These are phyloP conservation scores for Flaveria floridana DNA, from an alignment of 140 eudicot species.

Conservation along the genomic window DNA sequence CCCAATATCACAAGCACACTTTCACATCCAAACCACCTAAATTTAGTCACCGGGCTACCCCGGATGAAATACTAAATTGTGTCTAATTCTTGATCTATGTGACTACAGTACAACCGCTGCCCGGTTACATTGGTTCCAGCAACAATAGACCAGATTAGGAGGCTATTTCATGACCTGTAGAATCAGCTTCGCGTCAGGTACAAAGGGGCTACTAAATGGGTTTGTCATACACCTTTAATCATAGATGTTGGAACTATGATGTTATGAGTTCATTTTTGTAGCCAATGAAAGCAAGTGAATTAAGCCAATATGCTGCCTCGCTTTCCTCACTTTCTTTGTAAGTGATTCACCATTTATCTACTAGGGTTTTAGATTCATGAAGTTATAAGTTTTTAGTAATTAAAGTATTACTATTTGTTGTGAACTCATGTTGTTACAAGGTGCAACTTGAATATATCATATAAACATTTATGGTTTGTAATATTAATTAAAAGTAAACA, in stretches of 20 bases:
- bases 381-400: slow-evolving; percentile 11
- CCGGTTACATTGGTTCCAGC: slow-evolving; percentile 87
- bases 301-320: slow-evolving; percentile 10
- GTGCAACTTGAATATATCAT: neutral
- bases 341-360: slow-evolving; percentile 19
- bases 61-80: neutral
- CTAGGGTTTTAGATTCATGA: slow-evolving; percentile 22
- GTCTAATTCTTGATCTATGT: slow-evolving; percentile 22
- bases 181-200: slow-evolving; percentile 21
- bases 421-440: slow-evolving; percentile 7
- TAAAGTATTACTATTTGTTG: slow-evolving; percentile 11
- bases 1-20: neutral
- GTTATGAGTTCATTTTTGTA: slow-evolving; percentile 28
- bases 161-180: slow-evolving; percentile 93
- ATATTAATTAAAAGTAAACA: neutral
- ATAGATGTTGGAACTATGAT: slow-evolving; percentile 29
- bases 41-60: neutral
- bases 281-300: slow-evolving; percentile 19
- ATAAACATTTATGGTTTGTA: neutral
- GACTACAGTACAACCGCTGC: slow-evolving; percentile 80
- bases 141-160: slow-evolving; percentile 76
- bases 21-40: neutral
- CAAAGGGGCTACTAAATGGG: slow-evolving; percentile 7
- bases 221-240: slow-evolving; percentile 13
- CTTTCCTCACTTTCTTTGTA: slow-evolving; percentile 25